phyloP scores from a whole-genome alignment of 768 basidiomycete species.

The Tremella fuciformis region DNA sequence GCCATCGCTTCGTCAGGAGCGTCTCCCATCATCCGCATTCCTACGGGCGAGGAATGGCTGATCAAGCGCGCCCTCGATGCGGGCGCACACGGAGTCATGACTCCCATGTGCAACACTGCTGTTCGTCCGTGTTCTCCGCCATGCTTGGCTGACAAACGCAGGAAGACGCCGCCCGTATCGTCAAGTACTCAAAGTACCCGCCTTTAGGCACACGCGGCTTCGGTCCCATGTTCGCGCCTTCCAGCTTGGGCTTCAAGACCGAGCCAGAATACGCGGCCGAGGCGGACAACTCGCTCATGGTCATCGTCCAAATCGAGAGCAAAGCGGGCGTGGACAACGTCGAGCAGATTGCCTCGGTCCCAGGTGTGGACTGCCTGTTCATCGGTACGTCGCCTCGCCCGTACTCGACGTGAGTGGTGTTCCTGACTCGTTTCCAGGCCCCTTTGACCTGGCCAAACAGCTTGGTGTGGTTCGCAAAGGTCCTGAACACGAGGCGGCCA shows the following conservation, averaged over 20 bases:
- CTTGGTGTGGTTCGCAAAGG: slow-evolving; percentile 43
- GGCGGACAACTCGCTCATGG: slow-evolving; percentile 46
- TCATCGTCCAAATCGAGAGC: slow-evolving; percentile 52
- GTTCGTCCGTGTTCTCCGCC: slow-evolving; percentile 6
- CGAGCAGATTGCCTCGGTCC: slow-evolving; percentile 47
- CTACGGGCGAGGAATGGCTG: slow-evolving; percentile 43
- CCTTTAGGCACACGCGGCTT: slow-evolving; percentile 50
- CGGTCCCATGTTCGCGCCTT: slow-evolving; percentile 51
- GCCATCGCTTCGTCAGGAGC: slow-evolving; percentile 39
- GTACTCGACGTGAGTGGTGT: too few species aligned
- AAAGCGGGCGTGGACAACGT: slow-evolving; percentile 47
- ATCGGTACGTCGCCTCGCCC: slow-evolving; percentile 44
- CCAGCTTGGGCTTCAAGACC: slow-evolving; percentile 38
- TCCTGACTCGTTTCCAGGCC: slow-evolving; percentile 25
- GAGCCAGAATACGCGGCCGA: slow-evolving; percentile 41
- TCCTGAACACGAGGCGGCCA: slow-evolving; percentile 51
- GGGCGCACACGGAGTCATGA: slow-evolving; percentile 52
- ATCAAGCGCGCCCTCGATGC: slow-evolving; percentile 53
- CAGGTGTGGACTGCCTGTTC: slow-evolving; percentile 51
- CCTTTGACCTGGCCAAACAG: slow-evolving; percentile 50
- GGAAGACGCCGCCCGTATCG: slow-evolving; percentile 49
- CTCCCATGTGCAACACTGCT: slow-evolving; percentile 49
- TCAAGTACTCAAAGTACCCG: slow-evolving; percentile 50
- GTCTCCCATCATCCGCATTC: slow-evolving; percentile 51
- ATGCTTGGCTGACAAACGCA: slow-evolving; percentile 7